Conservation (phyloP, 176 grass and related monocot genomes). For the Eremochloa ophiuroides region DNA sequence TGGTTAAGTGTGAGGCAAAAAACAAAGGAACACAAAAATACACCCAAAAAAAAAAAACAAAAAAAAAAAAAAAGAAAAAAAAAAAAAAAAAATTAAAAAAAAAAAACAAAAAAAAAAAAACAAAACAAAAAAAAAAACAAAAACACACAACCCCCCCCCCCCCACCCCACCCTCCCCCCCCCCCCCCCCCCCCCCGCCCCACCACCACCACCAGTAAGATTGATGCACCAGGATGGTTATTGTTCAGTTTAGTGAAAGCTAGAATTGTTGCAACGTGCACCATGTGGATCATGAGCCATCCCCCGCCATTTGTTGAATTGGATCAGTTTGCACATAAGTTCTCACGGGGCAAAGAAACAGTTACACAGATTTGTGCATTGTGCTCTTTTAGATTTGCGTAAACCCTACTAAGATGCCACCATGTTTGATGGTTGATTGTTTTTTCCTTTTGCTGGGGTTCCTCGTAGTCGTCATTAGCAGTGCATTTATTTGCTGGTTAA, state of each 20-base stretch:
- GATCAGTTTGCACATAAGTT: background rate
- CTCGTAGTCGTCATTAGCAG: background rate
- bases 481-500: background rate
- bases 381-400: background rate
- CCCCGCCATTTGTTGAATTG: background rate
- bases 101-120: no score
- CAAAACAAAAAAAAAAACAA: no score
- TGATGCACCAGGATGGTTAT: constrained; percentile 6
- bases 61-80: no score
- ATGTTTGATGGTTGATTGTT: background rate
- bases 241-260: constrained; percentile 7
- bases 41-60: no score
- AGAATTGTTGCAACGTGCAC: background rate
- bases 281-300: constrained; percentile 22
- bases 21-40: no score
- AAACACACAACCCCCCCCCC: no score
- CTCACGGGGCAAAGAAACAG: background rate
- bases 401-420: background rate
- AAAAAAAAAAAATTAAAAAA: no score
- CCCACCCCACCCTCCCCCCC: no score
- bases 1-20: constrained; percentile 18
- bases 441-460: no score
- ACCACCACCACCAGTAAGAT: background rate
- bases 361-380: background rate
- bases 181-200: no score